Evolutionary conservation across 2,329 filamentous ascomycete genomes (phyloP), one percentile per base, ranked within the genome.

Genomic region (Xylaria sp.): DNA sequence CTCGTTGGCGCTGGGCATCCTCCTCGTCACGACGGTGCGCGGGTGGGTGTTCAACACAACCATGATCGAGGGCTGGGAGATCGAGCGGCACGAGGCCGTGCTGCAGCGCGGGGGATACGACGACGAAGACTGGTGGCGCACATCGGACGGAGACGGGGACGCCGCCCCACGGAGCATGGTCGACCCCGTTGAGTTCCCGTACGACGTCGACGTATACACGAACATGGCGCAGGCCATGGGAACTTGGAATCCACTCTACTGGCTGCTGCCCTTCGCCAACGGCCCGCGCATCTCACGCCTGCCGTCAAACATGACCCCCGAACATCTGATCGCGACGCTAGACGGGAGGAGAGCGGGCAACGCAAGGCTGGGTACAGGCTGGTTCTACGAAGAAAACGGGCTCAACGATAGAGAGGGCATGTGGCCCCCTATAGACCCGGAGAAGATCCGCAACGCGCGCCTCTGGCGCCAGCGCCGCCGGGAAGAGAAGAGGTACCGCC

Each of bases 201-300:
- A 93, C 76, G 92, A 96, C 71, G 78, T 94, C 46, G 91, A 90
- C 52, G 80, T 95, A 69, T 92, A 87, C 78, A 74, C 79, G 37
- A 96, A 96, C 74, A 82, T 94, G 73, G 82, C 84, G 15, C 88
- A 92, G 72, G 89, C 88, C 15, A 94, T 95, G 89, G 90, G 91
- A 3, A 88, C 86, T 0, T 67, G 73, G 7, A 92, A 92, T 72
- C 70, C 85, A 0, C 67, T 92, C 0, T 73, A 83, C 6, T 95
- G 92, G 92, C 78, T 92, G 60, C 84, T 86, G 68, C 92, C 92
- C 0, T 81, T 93, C 42, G 82, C 87, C 1, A 80, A 81, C 35
- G 79, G 76, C 17, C 86, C 84, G 1, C 67, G 53, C 6, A 71
- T 85, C 28, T 75, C 77, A 14, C 72, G 74, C 54, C 64, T 78